Base-by-base conservation (phyloP, 805 yeast species). In the Tetrapisispora fleetii region DNA sequence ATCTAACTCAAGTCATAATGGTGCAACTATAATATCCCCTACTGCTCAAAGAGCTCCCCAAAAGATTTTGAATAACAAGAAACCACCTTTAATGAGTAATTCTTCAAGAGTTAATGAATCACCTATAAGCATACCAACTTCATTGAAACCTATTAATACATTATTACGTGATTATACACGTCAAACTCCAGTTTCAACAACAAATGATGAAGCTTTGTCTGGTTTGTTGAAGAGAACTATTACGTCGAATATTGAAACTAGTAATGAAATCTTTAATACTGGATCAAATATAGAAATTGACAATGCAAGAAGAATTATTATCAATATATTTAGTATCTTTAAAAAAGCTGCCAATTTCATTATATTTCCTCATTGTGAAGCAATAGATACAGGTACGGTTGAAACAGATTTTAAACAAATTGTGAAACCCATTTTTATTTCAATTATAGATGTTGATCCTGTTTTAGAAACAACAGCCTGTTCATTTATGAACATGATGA, bases 371-470 rank as follows among this genome's bases (percentile, higher is more conserved):
- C 57, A 52, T 19, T 52, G 53, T 11, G 49, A 50, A n/a, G 50
- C 49, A 6, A 40, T 50, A 14, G 53, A 56, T 39, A 43, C 47
- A 18, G 37, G 44, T 16, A 54, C 61, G 56, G 56, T 57, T 9
- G 50, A 52, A 4, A 51, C 55, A 24, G 64, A 62, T 45, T 62
- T 58, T 44, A 54, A 47, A 28, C 53, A 53, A 40, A 55, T 62
- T 13, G 54, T 62, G n/a, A 63, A 69, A 45, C 73, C 79, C 1
- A 54, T 76, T 3, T 61, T 69, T 16, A 60, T 60, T 33, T 66
- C 76, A 1, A 54, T 75, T 16, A 57, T 64, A 28, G 73, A 71
- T 49, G 55, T 65, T 2, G 73, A 70, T 52, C 48, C 50, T 10
- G 64, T 57, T 9, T 49, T 77, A 33, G 63, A 61, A 14, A 57